phyloP scores from a whole-genome alignment of 2,329 filamentous ascomycete genomes.

The Scedosporium aurantiacum region DNA sequence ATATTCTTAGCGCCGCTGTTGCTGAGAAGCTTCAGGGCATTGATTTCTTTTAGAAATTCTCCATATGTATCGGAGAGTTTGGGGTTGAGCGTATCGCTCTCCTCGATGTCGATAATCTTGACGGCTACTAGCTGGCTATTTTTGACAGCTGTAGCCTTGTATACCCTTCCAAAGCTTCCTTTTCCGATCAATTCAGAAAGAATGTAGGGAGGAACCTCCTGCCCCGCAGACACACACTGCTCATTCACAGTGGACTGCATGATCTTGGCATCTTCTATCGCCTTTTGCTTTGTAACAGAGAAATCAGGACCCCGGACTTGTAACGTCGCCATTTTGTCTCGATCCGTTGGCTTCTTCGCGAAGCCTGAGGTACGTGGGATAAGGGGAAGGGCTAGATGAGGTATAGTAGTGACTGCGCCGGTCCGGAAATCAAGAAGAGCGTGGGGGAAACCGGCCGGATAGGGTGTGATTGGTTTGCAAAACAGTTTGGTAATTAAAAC shows the following conservation, averaged over 20 bases:
- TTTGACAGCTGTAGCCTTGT: constrained; percentile 36
- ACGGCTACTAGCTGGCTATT: constrained; percentile 46
- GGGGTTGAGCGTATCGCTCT: constrained; percentile 50
- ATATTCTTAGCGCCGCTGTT: constrained; percentile 53
- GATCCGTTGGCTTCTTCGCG: not conserved
- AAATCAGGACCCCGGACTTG: constrained; percentile 29
- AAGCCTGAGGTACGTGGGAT: not conserved
- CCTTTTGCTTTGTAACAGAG: constrained; percentile 43
- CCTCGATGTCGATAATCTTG: constrained; percentile 68
- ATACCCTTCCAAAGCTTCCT: constrained; percentile 55
- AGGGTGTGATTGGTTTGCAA: too few relatives aligned
- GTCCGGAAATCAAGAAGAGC: too few relatives aligned
- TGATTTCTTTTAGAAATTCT: constrained; percentile 39
- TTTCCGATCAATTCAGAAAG: constrained; percentile 56
- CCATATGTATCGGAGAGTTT: constrained; percentile 39
- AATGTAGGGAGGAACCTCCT: constrained; percentile 49
- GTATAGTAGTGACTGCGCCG: not conserved
- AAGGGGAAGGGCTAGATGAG: not conserved
- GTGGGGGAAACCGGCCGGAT: too few relatives aligned
- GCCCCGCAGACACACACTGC: constrained; percentile 46
- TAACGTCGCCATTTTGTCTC: constrained; percentile 26
- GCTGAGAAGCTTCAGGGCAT: constrained; percentile 47
- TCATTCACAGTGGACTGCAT: constrained; percentile 57
- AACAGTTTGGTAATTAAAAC: not conserved
- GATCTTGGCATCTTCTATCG: constrained; percentile 57